phyloP scores from a whole-genome alignment of 139 green algal genomes.

The Tetratostichococcus sp. region DNA sequence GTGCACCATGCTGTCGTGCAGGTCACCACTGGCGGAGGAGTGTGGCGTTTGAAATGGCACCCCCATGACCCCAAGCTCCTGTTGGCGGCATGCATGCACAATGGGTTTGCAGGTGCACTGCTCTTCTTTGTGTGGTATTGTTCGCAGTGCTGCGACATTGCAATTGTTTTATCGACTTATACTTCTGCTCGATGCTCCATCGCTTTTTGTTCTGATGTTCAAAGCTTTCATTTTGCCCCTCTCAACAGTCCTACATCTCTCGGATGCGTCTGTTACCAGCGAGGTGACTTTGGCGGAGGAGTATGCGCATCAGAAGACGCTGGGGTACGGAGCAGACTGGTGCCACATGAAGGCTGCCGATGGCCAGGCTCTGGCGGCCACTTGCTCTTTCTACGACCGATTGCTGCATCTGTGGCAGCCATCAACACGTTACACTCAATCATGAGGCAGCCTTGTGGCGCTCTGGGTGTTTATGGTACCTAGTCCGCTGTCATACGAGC shows the following conservation, averaged over 20 bases:
- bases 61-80: constrained; percentile 39
- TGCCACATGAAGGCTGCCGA: neutral
- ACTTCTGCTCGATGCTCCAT: too few relatives aligned
- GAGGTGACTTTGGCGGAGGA: constrained; percentile 6
- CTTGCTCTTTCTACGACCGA: constrained; percentile 46
- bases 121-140: neutral
- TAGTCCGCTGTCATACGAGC: too few relatives aligned
- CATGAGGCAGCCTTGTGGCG: too few relatives aligned
- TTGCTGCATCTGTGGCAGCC: constrained; percentile 41
- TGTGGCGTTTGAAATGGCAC: constrained; percentile 82
- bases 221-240: neutral
- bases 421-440: too few relatives aligned
- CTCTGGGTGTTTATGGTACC: too few relatives aligned
- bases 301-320: constrained; percentile 31
- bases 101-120: constrained; percentile 52
- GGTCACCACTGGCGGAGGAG: constrained; percentile 65
- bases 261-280: neutral
- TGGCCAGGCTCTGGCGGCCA: constrained; percentile 15
- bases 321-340: constrained; percentile 49
- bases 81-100: constrained; percentile 82
- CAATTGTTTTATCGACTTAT: neutral
- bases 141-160: too few relatives aligned
- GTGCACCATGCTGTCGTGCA: constrained; percentile 21
- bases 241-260: neutral
- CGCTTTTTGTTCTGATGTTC: too few relatives aligned